Conservation (phyloP, 73 alveolate species). For the Effrenium voratum region DNA sequence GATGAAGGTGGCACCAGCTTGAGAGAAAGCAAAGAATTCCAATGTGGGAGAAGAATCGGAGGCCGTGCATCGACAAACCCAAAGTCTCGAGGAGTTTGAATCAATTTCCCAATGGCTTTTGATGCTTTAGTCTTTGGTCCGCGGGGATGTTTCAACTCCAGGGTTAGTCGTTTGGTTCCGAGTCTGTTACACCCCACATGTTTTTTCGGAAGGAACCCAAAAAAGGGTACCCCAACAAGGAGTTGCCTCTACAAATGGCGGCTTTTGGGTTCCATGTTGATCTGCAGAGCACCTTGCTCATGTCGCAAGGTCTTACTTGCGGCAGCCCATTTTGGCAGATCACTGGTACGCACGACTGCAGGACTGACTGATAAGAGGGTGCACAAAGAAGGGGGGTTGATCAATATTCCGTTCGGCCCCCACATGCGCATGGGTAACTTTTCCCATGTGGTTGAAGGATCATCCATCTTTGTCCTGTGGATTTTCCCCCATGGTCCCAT, state of each 20-base stretch:
- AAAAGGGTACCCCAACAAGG: neutral
- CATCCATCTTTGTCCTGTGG: too few species aligned
- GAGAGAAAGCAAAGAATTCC: too few species aligned
- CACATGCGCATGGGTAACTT: too few species aligned
- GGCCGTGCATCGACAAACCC: too few species aligned
- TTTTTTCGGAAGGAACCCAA: neutral
- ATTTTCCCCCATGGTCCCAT: too few species aligned
- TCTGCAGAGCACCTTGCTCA: neutral
- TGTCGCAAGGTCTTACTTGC: conserved; percentile 42
- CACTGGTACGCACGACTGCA: conserved; percentile 75
- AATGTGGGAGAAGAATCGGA: too few species aligned
- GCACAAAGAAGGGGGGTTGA: too few species aligned
- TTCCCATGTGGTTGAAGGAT: too few species aligned
- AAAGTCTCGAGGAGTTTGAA: too few species aligned
- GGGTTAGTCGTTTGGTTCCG: neutral
- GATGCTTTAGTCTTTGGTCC: neutral
- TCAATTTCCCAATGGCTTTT: neutral
- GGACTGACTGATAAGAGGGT: too few species aligned
- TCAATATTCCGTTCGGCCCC: too few species aligned
- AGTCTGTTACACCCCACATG: neutral
- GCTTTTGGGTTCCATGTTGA: neutral
- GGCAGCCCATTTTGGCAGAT: conserved; percentile 71
- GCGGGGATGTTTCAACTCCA: neutral
- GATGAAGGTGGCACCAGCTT: too few species aligned
- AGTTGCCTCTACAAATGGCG: neutral